Base-by-base conservation (phyloP, 352 stramenopile genomes). In the Pilasporangium apinafurcum region DNA sequence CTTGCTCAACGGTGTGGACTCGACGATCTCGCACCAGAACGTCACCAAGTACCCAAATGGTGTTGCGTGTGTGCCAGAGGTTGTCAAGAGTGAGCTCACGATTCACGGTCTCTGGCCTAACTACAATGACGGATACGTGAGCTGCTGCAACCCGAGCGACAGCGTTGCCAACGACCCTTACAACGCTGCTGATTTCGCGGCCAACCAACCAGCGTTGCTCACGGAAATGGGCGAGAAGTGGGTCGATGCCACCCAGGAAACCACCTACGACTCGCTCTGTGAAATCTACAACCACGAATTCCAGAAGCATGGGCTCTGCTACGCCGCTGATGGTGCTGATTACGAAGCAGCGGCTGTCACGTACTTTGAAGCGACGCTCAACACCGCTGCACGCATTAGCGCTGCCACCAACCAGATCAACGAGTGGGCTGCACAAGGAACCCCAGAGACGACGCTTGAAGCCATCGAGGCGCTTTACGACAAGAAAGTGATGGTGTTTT, bases 211-310 rank as follows among this genome's bases (percentile, higher is more conserved):
- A 14, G 37, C 42, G n/a, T 48, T 85, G 38, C 62, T 85, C 12
- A 52, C 60, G 17, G 37, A 59, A 29, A 85, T 87, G 75, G 52
- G 44, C 3, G 34, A 45, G 18, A 68, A 78, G 51, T 87, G 75
- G 75, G 22, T 29, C 21, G 37, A 56, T 29, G 25, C 48, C 7
- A 56, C 48, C 28, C 48, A 56, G 27, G 3, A 40, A 17, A 50
- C 35, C 48, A 34, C 45, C 28, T 50, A 50, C 37, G 65, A 66
- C 24, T 57, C 68, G 37, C 51, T 83, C 27, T 89, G 77, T 27
- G 70, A 85, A 31, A 59, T 83, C 20, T 89, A 86, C 69, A 81
- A 89, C 58, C 77, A 89, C 53, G 73, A 86, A 56, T 86, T 89
- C 59, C 77, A 89, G 56, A 89, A 89, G 57, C 77, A 89, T 46